A percentile compares a stretch with the other conserved stretches of the same genome.
phyloP scores from a whole-genome alignment of 768 basidiomycete genomes.

The Tricholoma sp. region DNA sequence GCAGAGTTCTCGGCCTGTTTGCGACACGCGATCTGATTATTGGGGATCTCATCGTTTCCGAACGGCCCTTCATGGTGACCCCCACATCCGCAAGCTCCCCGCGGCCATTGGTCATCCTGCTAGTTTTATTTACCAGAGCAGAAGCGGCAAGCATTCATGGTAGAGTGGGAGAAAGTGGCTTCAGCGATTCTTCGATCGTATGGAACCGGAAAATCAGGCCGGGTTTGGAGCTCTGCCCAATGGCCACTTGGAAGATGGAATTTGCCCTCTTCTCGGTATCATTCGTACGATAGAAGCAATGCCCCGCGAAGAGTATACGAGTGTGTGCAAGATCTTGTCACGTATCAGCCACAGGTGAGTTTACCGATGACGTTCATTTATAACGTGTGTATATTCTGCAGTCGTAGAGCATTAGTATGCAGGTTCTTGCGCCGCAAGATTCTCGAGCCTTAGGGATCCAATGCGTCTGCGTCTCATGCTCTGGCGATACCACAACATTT shows the following conservation, averaged over 20 bases:
- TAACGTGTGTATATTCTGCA: constrained; percentile 3
- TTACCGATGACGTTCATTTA: neutral
- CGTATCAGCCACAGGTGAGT: constrained; percentile 33
- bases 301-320: constrained; percentile 17
- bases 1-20: constrained; percentile 18
- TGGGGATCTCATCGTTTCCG: constrained; percentile 18
- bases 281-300: constrained; percentile 28
- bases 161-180: constrained; percentile 18
- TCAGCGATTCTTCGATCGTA: constrained; percentile 17
- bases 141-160: constrained; percentile 3
- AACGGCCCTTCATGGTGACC: constrained; percentile 16
- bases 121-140: constrained; percentile 4
- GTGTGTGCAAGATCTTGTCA: constrained; percentile 24
- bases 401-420: constrained; percentile 26
- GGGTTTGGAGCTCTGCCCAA: constrained; percentile 28
- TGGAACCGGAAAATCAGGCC: constrained; percentile 18
- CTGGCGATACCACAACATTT: constrained; percentile 14
- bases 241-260: constrained; percentile 26
- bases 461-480: constrained; percentile 22
- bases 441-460: constrained; percentile 25
- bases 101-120: constrained; percentile 3
- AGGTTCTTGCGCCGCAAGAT: constrained; percentile 20
- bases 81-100: constrained; percentile 15
- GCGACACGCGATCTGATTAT: constrained; percentile 16
- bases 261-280: constrained; percentile 27